Conservation (phyloP, 495 filamentous ascomycete species). For the Penicillium riverlandense region DNA sequence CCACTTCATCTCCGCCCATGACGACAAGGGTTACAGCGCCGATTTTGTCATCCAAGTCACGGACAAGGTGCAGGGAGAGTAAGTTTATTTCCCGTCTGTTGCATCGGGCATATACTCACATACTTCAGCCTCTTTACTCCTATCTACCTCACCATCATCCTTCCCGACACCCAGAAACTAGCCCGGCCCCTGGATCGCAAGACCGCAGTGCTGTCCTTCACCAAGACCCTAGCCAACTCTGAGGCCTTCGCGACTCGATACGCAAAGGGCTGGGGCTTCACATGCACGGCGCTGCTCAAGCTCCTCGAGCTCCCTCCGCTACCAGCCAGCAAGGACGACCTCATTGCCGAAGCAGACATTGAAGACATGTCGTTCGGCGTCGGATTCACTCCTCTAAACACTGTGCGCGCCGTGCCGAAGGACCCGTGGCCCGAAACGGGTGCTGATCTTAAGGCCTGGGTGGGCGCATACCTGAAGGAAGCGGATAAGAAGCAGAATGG, state of each 20-base stretch:
- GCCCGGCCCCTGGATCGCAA: conserved; percentile 84
- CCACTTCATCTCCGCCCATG: conserved; percentile 75
- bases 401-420: conserved; percentile 58
- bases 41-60: conserved; percentile 81
- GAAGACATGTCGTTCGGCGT: conserved; percentile 93
- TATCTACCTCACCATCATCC: conserved; percentile 76
- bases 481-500: conserved; percentile 50
- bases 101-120: conserved; percentile 13
- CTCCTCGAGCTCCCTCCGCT: conserved; percentile 81
- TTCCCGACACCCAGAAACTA: conserved; percentile 84
- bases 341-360: conserved; percentile 75
- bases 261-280: conserved; percentile 81
- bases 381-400: conserved; percentile 86
- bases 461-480: conserved; percentile 60
- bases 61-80: conserved; percentile 72
- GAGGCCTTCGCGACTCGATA: conserved; percentile 66
- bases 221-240: conserved; percentile 81
- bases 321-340: conserved; percentile 63
- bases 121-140: conserved; percentile 63
- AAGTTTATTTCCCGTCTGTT: conserved; percentile 13
- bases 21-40: conserved; percentile 70
- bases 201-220: conserved; percentile 82
- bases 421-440: conserved; percentile 79
- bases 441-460: conserved; percentile 72
- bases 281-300: conserved; percentile 76